Conservation (phyloP, 768 basidiomycete species). For the Lactarius pseudohatsudake region DNA sequence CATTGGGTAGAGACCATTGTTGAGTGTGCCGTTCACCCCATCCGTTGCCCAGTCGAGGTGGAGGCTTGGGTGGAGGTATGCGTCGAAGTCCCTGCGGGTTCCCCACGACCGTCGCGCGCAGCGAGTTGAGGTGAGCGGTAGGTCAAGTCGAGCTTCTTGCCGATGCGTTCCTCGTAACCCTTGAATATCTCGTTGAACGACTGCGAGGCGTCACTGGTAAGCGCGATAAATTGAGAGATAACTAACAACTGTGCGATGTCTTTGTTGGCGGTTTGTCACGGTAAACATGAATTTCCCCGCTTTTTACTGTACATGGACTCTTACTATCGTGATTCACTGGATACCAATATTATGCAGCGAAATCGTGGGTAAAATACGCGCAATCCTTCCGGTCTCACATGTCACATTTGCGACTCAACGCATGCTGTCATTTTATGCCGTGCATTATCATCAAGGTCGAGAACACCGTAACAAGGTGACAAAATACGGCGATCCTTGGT, state of each 20-base stretch:
- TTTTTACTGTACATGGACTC: too few species aligned
- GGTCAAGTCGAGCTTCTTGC: slow-evolving; percentile 24
- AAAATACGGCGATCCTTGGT: too few species aligned
- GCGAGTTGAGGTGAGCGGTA: slow-evolving; percentile 17
- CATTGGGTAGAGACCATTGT: slow-evolving; percentile 25
- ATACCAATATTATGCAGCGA: too few species aligned
- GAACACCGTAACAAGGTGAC: too few species aligned
- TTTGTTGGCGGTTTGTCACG: too few species aligned
- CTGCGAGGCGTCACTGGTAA: slow-evolving; percentile 4
- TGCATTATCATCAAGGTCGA: too few species aligned
- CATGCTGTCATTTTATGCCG: too few species aligned
- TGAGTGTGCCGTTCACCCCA: slow-evolving; percentile 14
- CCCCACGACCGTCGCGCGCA: slow-evolving; percentile 16
- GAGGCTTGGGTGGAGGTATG: background rate
- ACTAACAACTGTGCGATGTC: background rate
- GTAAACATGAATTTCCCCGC: too few species aligned
- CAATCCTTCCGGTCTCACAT: too few species aligned
- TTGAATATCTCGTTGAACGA: slow-evolving; percentile 29
- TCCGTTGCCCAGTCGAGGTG: slow-evolving; percentile 17
- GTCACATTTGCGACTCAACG: too few species aligned
- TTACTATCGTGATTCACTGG: too few species aligned
- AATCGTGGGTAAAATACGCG: too few species aligned
- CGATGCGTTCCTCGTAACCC: slow-evolving; percentile 24
- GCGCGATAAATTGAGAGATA: background rate
- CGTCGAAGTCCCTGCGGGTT: slow-evolving; percentile 25